Base-by-base conservation (phyloP, 345 rosid species). In the Populus alba region DNA sequence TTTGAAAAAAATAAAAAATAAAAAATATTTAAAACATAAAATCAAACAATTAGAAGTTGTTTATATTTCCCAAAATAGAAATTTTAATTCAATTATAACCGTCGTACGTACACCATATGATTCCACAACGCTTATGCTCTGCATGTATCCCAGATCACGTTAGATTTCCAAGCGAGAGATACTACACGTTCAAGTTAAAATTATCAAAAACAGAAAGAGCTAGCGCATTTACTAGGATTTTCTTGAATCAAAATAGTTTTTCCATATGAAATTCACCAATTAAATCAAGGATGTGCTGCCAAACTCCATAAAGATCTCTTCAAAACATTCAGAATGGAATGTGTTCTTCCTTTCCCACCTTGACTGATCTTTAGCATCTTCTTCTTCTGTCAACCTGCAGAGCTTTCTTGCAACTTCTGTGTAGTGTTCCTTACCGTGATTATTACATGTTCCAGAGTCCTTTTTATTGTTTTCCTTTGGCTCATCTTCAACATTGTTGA, bases 231-330 rank as follows among this genome's bases (percentile, higher is more conserved):
- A 31, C 70, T 29, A 22, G 38, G 16, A 70, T 8, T 35, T 72
- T 45, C 53, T 71, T 66, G 18, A 6, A 70, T 41, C 55, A 68
- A 35, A 47, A 43, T 11, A 33, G 5, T 33, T 11, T 47, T 78
- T 76, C 70, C 81, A 73, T 75, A 76, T 88, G 84, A 77, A 82
- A 75, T 75, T 76, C 83, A 25, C 49, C 74, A 13, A 90, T 72
- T 59, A 43, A 22, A 78, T 87, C 91, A 51, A 92, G 83, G 70
- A 92, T 84, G 63, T 88, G 81, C 73, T 85, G 86, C 75, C 94
- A 66, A 90, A 70, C 17, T 86, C 90, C 35, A 59, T 61, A 62
- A 89, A 88, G 5, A 89, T 80, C 25, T 85, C 92, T 87, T 90
- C 88, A 73, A 70, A 81, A 77, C 80, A 85, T 69, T 82, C 83